Evolutionary conservation across 495 filamentous ascomycete species (phyloP).

Genomic region (Jackrogersella minutella): DNA sequence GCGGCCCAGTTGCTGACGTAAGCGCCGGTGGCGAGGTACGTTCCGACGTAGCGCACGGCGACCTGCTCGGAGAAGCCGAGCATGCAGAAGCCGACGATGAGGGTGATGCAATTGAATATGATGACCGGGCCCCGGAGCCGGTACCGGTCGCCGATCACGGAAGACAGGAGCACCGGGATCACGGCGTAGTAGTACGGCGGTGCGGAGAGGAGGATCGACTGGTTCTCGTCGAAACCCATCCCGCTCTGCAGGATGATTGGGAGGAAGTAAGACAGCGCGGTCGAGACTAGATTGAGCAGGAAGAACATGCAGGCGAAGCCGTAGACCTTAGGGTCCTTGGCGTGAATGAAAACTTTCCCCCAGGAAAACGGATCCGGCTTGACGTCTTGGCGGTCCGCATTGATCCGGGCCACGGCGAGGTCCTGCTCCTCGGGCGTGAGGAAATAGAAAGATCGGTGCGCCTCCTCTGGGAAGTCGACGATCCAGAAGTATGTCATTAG

Average conservation of each 20-base stretch:
- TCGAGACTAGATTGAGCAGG: slow-evolving; percentile 75
- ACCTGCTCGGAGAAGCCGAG: slow-evolving; percentile 74
- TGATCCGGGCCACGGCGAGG: slow-evolving; percentile 65
- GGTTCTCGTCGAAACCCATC: slow-evolving; percentile 72
- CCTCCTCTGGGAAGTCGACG: slow-evolving; percentile 78
- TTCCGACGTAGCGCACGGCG: slow-evolving; percentile 75
- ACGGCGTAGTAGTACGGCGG: slow-evolving; percentile 82
- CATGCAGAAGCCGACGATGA: slow-evolving; percentile 78
- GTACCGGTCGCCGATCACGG: slow-evolving; percentile 71
- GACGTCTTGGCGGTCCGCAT: slow-evolving; percentile 72
- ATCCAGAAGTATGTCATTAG: slow-evolving; percentile 80
- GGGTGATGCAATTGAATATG: slow-evolving; percentile 73
- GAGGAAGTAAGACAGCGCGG: slow-evolving; percentile 71
- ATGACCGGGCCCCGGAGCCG: slow-evolving; percentile 73
- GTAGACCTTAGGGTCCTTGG: slow-evolving; percentile 74
- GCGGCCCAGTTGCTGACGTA: slow-evolving; percentile 85
- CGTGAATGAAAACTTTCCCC: slow-evolving; percentile 65
- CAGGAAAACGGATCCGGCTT: slow-evolving; percentile 67
- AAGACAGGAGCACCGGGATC: slow-evolving; percentile 74
- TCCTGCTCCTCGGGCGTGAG: slow-evolving; percentile 65
- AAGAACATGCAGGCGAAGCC: slow-evolving; percentile 78
- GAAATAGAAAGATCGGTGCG: slow-evolving; percentile 68
- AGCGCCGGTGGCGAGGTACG: slow-evolving; percentile 77
- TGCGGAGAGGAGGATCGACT: slow-evolving; percentile 74
- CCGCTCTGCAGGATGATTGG: slow-evolving; percentile 76